phyloP scores from a whole-genome alignment of 352 stramenopile genomes.

The Globisporangium irregulare region DNA sequence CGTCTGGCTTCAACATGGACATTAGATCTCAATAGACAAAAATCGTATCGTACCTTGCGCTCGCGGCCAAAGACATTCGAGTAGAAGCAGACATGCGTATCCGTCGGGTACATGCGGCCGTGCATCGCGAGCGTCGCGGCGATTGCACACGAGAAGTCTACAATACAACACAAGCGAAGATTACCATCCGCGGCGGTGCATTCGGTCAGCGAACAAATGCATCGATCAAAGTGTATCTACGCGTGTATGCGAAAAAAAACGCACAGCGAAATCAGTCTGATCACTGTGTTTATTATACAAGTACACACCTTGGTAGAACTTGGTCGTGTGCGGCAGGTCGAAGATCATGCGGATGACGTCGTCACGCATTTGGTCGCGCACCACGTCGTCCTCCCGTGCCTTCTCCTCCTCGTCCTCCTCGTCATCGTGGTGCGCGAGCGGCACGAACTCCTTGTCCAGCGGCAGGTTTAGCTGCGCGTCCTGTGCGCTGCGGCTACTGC shows the following conservation, averaged over 20 bases:
- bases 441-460: slow-evolving; percentile 45
- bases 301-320: slow-evolving; percentile 69
- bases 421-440: slow-evolving; percentile 26
- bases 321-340: slow-evolving; percentile 62
- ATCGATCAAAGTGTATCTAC: neutral
- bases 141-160: slow-evolving; percentile 85
- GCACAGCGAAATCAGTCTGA: neutral
- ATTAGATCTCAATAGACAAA: slow-evolving; percentile 8
- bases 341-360: slow-evolving; percentile 89
- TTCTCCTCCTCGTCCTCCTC: slow-evolving; percentile 10
- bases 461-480: slow-evolving; percentile 33
- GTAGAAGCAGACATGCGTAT: slow-evolving; percentile 83
- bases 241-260: neutral
- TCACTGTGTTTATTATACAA: neutral
- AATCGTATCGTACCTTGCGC: slow-evolving; percentile 54
- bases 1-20: neutral
- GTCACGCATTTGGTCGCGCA: slow-evolving; percentile 58
- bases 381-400: slow-evolving; percentile 24
- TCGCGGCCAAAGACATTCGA: slow-evolving; percentile 86
- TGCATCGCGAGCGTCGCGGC: slow-evolving; percentile 80
- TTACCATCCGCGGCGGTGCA: neutral
- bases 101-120: slow-evolving; percentile 86
- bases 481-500: slow-evolving; percentile 21
- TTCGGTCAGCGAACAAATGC: neutral
- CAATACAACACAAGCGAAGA: neutral